Percentiles rank a stretch among this genome's conserved stretches.
Conservation (phyloP, 352 stramenopile genomes). For the Albugo laibachii region DNA sequence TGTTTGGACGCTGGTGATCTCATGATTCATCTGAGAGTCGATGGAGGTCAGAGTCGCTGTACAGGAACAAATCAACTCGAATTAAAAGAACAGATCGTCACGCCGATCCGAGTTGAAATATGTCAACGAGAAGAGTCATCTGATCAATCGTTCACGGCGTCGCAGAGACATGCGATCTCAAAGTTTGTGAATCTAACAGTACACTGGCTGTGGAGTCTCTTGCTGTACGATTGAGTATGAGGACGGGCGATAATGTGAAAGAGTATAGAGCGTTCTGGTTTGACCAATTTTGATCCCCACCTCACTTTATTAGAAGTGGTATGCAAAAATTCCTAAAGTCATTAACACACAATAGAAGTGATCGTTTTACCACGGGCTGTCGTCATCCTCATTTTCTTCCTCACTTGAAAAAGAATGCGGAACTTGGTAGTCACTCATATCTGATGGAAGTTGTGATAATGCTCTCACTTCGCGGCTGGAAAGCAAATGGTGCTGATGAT, state of each 20-base stretch:
- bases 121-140: slow-evolving; percentile 62
- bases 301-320: no score
- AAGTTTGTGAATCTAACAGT: slow-evolving; percentile 79
- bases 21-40: slow-evolving; percentile 72
- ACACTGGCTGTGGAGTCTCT: slow-evolving; percentile 73
- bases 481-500: slow-evolving; percentile 13
- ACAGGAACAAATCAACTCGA: slow-evolving; percentile 1
- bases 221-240: slow-evolving; percentile 58
- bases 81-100: neutral
- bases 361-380: neutral
- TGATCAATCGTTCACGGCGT: slow-evolving; percentile 60
- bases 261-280: no score
- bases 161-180: slow-evolving; percentile 59
- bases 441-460: slow-evolving; percentile 38
- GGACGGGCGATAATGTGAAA: neutral
- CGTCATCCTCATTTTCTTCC: slow-evolving; percentile 40
- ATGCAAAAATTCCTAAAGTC: no score
- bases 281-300: no score
- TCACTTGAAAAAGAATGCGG: slow-evolving; percentile 59
- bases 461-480: slow-evolving; percentile 36
- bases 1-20: slow-evolving; percentile 68
- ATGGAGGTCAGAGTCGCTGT: slow-evolving; percentile 1
- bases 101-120: slow-evolving; percentile 43
- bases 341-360: no score
- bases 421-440: slow-evolving; percentile 47